Base-by-base conservation (phyloP, 805 yeast species). In the Spathaspora hagerdaliae region DNA sequence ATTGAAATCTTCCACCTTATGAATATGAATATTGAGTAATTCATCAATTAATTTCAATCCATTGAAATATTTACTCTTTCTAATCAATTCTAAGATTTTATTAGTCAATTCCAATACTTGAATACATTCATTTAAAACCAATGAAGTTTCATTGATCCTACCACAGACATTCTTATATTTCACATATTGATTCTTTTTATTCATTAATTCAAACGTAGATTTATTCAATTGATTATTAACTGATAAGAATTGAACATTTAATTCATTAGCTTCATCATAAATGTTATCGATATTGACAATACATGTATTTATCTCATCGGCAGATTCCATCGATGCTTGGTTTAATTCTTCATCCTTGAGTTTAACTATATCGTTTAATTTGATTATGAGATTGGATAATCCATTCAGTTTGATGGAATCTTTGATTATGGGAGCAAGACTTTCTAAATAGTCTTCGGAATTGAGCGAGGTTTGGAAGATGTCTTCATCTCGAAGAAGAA, bases 61-160 rank as follows among this genome's bases (percentile, higher is more conserved):
- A 48, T 86, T 86, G 61, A 88, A 91, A 55, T 87, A 87, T 54
- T 83, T 82, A 55, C 82, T 81, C 48, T 80, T 81, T 43, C 82
- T 78, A 49, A 89, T 85, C 58, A 91, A 70, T 35, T 87, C 91
- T 59, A 89, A 88, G 41, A 90, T 87, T 56, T 83, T 86, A 64
- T 90, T 91, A 12, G 96, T 86, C 53, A 86, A 77, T 57, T 91
- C 96, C 45, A 92, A 73, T 8, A 91, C 91, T 51, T 85, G 89
- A 24, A 91, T 71, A 53, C 96, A 85, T 41, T 82, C 74, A 44
- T 78, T 80, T 32, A 92, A 78, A 15, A 88, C 81, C 35, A 78
- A 74, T 7, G 78, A 78, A 0, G 96, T 84, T 52, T 86, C 88
- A 43, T 79, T 78, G 49, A 92, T 83, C 59, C 86, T 87, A 42